Evolutionary conservation across 2,329 filamentous ascomycete species (phyloP).

Genomic region (Phaeosphaeria sp.): DNA sequence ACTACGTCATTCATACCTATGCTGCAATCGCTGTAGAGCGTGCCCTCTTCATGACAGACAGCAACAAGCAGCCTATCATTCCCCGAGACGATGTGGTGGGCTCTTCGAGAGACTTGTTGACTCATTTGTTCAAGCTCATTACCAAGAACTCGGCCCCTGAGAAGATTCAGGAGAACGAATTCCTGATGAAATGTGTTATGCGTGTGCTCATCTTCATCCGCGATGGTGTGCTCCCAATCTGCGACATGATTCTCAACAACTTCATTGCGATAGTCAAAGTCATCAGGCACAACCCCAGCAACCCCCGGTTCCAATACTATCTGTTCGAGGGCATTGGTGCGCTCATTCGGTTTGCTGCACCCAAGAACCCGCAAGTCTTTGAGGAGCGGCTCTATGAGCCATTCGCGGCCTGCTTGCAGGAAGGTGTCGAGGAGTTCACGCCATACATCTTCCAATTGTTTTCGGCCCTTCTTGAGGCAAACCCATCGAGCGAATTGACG

Average conservation of each 20-base stretch:
- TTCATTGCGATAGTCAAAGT: slow-evolving; percentile 88
- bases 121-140: slow-evolving; percentile 90
- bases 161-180: slow-evolving; percentile 98
- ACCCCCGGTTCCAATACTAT: slow-evolving; percentile 98
- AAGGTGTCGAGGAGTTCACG: slow-evolving; percentile 90
- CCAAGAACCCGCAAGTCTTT: slow-evolving; percentile 72
- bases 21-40: slow-evolving; percentile 96
- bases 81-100: slow-evolving; percentile 78
- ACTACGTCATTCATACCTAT: slow-evolving; percentile 98
- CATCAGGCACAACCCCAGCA: slow-evolving; percentile 94
- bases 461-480: slow-evolving; percentile 85
- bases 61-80: slow-evolving; percentile 78
- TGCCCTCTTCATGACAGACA: slow-evolving; percentile 82
- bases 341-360: slow-evolving; percentile 78
- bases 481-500: slow-evolving; percentile 78
- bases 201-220: slow-evolving; percentile 92
- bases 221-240: slow-evolving; percentile 75
- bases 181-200: slow-evolving; percentile 98
- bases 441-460: slow-evolving; percentile 97
- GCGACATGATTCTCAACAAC: slow-evolving; percentile 80
- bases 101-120: slow-evolving; percentile 82
- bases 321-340: slow-evolving; percentile 95
- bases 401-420: slow-evolving; percentile 79
- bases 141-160: slow-evolving; percentile 82
- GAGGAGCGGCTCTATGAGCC: slow-evolving; percentile 83